Conservation (phyloP, 2,329 filamentous ascomycete genomes). For the Ceratocystiopsis sp. region DNA sequence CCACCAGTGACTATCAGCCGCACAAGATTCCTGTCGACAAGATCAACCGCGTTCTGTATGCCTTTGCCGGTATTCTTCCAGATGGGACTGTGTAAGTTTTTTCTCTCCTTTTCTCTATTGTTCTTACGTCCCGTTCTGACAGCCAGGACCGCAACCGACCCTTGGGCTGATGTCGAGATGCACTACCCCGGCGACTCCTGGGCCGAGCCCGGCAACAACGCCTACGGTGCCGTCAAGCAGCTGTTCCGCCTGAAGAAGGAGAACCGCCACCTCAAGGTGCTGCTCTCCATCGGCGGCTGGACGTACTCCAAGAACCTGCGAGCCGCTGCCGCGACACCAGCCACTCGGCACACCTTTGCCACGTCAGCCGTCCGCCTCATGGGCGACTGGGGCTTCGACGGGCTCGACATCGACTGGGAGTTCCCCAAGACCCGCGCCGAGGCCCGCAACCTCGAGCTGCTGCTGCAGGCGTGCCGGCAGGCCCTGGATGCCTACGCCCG, state of each 20-base stretch:
- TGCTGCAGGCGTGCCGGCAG: slow-evolving; percentile 31
- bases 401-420: slow-evolving; percentile 41
- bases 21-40: slow-evolving; percentile 67
- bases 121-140: too few species aligned
- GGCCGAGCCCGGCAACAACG: slow-evolving; percentile 58
- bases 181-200: slow-evolving; percentile 51
- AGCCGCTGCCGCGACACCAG: slow-evolving; percentile 40
- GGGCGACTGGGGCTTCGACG: slow-evolving; percentile 64
- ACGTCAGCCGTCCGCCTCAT: slow-evolving; percentile 56
- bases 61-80: slow-evolving; percentile 62
- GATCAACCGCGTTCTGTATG: slow-evolving; percentile 76
- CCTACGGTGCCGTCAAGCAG: slow-evolving; percentile 83
- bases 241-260: slow-evolving; percentile 66
- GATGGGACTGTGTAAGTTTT: too few species aligned
- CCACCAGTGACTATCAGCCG: slow-evolving; percentile 23
- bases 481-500: slow-evolving; percentile 40
- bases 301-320: slow-evolving; percentile 77
- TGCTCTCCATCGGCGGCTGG: slow-evolving; percentile 84
- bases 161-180: slow-evolving; percentile 56
- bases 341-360: slow-evolving; percentile 57
- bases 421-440: slow-evolving; percentile 39
- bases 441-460: slow-evolving; percentile 37
- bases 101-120: too few species aligned
- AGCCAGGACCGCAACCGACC: slow-evolving; percentile 45
- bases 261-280: slow-evolving; percentile 68